Percentiles rank a stretch among this genome's conserved stretches.
Conservation (phyloP, 257 asterid species). For the Petunia secreta region DNA sequence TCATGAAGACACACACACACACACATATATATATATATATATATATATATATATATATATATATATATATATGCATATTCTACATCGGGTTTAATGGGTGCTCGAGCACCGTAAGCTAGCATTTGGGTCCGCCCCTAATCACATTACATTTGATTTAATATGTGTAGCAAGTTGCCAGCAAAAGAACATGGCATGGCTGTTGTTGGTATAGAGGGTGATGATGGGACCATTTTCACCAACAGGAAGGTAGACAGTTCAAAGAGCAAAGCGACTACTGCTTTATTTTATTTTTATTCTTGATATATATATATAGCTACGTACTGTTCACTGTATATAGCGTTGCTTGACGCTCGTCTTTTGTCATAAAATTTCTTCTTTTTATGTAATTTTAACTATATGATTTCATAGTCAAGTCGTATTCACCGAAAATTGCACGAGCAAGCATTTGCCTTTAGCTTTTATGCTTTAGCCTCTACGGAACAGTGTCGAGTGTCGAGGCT, state of each 20-base stretch:
- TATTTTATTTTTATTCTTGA: neutral
- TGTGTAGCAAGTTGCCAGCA: slow-evolving; percentile 14
- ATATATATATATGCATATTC: too few relatives aligned
- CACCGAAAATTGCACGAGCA: slow-evolving; percentile 26
- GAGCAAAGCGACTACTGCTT: neutral
- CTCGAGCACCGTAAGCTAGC: too few relatives aligned
- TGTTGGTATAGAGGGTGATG: slow-evolving; percentile 11
- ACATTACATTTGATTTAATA: neutral
- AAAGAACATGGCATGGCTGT: slow-evolving; percentile 27
- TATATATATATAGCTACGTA: neutral
- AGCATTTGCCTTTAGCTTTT: slow-evolving; percentile 24
- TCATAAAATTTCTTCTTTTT: slow-evolving; percentile 4
- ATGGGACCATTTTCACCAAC: slow-evolving; percentile 30
- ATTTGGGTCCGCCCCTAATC: too few relatives aligned
- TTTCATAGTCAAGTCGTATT: slow-evolving; percentile 30
- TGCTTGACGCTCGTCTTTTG: neutral
- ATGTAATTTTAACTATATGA: slow-evolving; percentile 1
- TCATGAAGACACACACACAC: neutral
- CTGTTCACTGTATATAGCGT: neutral
- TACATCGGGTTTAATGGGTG: too few relatives aligned
- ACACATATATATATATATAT: neutral
- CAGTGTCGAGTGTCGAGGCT: slow-evolving; percentile 12
- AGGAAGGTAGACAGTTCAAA: neutral
- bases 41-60: neutral
- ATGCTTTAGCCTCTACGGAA: neutral